Base-by-base conservation (phyloP, 176 grass and related monocot genomes). In the Oryza meyeriana region DNA sequence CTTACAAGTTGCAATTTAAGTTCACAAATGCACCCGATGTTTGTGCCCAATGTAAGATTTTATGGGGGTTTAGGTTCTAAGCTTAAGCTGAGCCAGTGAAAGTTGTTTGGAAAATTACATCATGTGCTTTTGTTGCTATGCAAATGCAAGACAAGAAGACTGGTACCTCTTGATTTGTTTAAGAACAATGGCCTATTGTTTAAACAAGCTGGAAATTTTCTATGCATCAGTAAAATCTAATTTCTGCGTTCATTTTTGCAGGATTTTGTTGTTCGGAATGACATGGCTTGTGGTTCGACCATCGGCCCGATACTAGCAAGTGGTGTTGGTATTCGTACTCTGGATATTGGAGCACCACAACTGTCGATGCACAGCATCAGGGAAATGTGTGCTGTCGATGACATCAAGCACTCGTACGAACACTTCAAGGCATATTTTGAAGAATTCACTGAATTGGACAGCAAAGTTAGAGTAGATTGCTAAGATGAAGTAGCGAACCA, bases 261-360 rank as follows among this genome's bases (percentile, higher is more conserved):
- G 96, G 96, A 98, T 88, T 98, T 98, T 91, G 96, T 95, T 64
- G 90, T 98, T 50, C 78, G 92, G n/a, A 95, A 98, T 27, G 96
- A 98, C 69, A 93, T 93, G 90, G 78, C 58, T 45, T 98, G 96
- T 64, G 96, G 96, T 66, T 98, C 96, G 10, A 98, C 96, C 66
- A 98, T 98, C 13, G 96, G 96, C 10, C 96, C 96, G 58, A 98
- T 98, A 81, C 86, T 98, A 3, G 93, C 96, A 8, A 98, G 96
- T 42, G 96, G 93, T 62, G 81, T 93, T 26, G 96, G 96, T 35
- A 95, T 98, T 50, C 93, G 93, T 28, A 98, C 95, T 0, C 92
- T 95, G 48, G 95, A 98, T 77, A 76, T 95, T 5, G 96, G 96
- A 57, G 96, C 93, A 1, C 96, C 96, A 3, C 96, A 98, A 29